Evolutionary conservation across 2,329 filamentous ascomycete species (phyloP).

Genomic region (Xylaria arbuscula): DNA sequence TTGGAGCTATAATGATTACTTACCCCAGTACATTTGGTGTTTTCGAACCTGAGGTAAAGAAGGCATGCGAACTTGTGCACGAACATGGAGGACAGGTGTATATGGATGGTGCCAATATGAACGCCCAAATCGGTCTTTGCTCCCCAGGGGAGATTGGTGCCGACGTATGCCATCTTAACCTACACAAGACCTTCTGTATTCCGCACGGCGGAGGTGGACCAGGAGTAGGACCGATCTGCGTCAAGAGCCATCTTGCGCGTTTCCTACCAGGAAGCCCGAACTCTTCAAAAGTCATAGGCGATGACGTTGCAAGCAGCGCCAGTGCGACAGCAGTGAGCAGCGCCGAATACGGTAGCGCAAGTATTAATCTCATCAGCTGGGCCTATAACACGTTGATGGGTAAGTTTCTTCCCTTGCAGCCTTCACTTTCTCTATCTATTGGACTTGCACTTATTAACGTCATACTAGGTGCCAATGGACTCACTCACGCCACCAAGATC

Average conservation of each 20-base stretch:
- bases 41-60: constrained; percentile 89
- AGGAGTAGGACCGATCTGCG: constrained; percentile 92
- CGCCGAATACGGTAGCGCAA: constrained; percentile 87
- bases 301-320: constrained; percentile 24
- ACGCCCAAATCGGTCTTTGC: constrained; percentile 94
- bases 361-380: constrained; percentile 94
- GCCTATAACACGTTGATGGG: constrained; percentile 97
- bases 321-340: constrained; percentile 75
- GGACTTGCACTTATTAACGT: constrained; percentile 29
- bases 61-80: constrained; percentile 87
- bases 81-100: constrained; percentile 91
- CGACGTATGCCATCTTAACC: constrained; percentile 95
- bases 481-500: constrained; percentile 90
- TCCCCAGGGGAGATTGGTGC: constrained; percentile 95
- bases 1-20: constrained; percentile 95
- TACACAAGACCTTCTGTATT: constrained; percentile 99
- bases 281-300: neutral
- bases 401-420: constrained; percentile 46
- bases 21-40: constrained; percentile 96
- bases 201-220: constrained; percentile 95
- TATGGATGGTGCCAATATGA: constrained; percentile 99
- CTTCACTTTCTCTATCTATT: neutral
- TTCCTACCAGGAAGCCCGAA: constrained; percentile 74
- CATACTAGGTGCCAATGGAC: constrained; percentile 68
- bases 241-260: constrained; percentile 80